A percentile compares a stretch with the other conserved stretches of the same genome.
These are phyloP conservation scores for Fagopyrum esculentum DNA, from an alignment of 148 eudicot genomes.

Conservation along the genomic window DNA sequence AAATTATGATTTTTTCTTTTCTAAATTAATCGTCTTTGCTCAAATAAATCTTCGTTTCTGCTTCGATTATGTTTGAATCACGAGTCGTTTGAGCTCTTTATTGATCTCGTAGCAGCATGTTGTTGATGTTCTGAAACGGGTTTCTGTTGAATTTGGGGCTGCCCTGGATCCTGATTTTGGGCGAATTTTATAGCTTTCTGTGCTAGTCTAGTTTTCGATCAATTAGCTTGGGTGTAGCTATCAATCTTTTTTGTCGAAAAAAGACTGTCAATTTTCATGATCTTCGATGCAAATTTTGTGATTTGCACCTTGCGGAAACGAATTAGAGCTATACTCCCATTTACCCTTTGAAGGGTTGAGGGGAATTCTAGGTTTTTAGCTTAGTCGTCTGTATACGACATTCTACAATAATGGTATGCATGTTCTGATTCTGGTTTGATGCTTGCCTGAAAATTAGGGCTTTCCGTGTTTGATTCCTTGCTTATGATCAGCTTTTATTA, in stretches of 20 bases:
- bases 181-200: not conserved
- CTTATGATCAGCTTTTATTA: not conserved
- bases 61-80: not conserved
- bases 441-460: not conserved
- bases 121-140: slow-evolving; percentile 6
- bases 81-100: not conserved
- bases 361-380: slow-evolving; percentile 10
- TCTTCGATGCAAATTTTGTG: slow-evolving; percentile 1
- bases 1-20: not conserved
- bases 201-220: not conserved
- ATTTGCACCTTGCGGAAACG: not conserved
- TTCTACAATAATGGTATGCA: not conserved
- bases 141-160: not conserved
- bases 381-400: not conserved
- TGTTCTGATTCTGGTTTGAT: not conserved
- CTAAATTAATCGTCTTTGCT: too few species aligned
- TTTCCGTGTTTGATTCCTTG: not conserved
- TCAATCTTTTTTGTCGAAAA: not conserved
- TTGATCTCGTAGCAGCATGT: not conserved
- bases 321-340: not conserved
- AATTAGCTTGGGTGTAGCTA: not conserved
- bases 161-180: not conserved
- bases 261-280: not conserved
- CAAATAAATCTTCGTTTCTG: not conserved
- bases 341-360: not conserved